Base-by-base conservation (phyloP, 495 filamentous ascomycete genomes). In the Neurospora sp. region DNA sequence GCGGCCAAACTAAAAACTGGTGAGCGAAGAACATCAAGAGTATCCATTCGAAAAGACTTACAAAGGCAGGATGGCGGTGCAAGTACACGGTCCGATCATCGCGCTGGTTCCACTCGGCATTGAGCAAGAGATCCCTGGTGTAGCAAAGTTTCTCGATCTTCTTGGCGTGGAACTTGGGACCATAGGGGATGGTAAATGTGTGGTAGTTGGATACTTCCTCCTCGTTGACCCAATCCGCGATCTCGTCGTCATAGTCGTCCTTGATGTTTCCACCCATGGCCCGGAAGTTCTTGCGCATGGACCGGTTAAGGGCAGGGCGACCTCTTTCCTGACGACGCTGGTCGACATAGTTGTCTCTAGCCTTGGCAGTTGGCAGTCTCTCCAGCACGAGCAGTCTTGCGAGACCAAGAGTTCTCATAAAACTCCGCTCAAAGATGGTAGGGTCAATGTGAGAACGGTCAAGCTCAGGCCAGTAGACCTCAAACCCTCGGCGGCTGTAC, bases 351-450 rank as follows among this genome's bases (percentile, higher is more conserved):
- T 78, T 69, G 5, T 94, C 92, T 48, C 93, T 85, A 22, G 92
- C 89, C 12, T 77, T 78, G 2, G 86, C 78, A 4, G 86, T 90
- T 0, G 93, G 93, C 1, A 96, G 84, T 38, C 89, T 88, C 77
- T 96, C 93, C 0, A 95, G 81, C n/a, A 96, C 89, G 18, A 96
- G 84, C 2, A 96, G 85, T 46, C 92, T 83, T 4, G 93, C 93
- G n/a, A 96, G 86, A 1, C 93, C 93, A 59, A 91, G 85, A 0
- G 90, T 93, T 14, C 91, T 81, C 31, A 85, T 83, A 71, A 94
- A 95, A 69, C 89, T 92, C 69, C 93, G 81, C 78, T 96, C 93
- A 72, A 91, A 96, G 71, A 96, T 94, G 4, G 92, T 93, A 10
- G 93, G 93, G 76, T 96, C 93, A 68, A 96, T 84, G 11, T 86